phyloP scores from a whole-genome alignment of 2,329 filamentous ascomycete genomes.

The Tolypocladium tropicale region DNA sequence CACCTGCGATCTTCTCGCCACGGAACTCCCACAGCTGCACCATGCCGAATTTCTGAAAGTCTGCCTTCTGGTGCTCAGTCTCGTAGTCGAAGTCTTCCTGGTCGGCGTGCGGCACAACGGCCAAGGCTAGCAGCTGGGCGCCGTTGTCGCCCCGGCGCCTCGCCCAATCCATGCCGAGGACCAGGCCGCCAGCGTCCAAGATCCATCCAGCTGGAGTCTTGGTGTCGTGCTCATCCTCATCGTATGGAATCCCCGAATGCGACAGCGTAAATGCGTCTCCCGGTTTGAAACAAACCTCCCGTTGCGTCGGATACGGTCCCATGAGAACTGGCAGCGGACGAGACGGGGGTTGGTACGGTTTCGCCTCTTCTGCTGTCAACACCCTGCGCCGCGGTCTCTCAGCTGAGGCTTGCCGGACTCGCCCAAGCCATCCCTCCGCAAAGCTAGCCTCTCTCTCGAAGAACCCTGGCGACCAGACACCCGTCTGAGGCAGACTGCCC shows the following conservation, averaged over 20 bases:
- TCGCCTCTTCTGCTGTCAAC: constrained; percentile 16
- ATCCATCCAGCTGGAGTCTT: constrained; percentile 36
- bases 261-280: constrained; percentile 15
- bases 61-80: constrained; percentile 23
- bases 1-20: constrained; percentile 17
- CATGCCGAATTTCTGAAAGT: constrained; percentile 31
- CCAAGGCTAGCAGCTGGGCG: constrained; percentile 40
- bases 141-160: constrained; percentile 21
- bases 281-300: constrained; percentile 17
- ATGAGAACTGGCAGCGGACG: constrained; percentile 22
- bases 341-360: constrained; percentile 15
- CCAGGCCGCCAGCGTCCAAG: constrained; percentile 42
- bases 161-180: constrained; percentile 43
- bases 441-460: constrained; percentile 21
- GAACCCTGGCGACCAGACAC: constrained; percentile 29
- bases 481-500: constrained; percentile 19
- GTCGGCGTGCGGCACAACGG: constrained; percentile 39
- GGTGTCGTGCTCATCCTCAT: constrained; percentile 11
- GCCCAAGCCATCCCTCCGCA: constrained; percentile 17
- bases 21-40: constrained; percentile 44
- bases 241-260: constrained; percentile 18
- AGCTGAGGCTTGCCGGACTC: constrained; percentile 10
- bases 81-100: constrained; percentile 32
- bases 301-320: constrained; percentile 18
- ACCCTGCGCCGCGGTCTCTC: constrained; percentile 2